These are phyloP conservation scores for Plenodomus tracheiphilus DNA, from an alignment of 2,329 filamentous ascomycete genomes.

Conservation along the genomic window DNA sequence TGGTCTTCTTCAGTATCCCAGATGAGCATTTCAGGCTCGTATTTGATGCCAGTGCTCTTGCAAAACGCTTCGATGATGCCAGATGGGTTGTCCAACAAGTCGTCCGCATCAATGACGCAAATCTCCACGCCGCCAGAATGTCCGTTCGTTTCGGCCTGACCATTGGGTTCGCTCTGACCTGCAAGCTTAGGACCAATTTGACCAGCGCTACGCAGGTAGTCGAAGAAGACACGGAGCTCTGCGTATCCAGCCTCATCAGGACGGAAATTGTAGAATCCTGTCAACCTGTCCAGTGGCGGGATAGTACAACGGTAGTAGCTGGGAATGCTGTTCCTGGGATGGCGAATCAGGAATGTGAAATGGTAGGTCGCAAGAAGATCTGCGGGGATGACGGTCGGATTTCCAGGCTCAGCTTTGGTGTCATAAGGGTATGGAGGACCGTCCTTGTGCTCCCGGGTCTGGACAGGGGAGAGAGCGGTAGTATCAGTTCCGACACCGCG, in stretches of 20 bases:
- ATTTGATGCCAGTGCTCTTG: constrained; percentile 77
- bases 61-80: constrained; percentile 79
- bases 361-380: constrained; percentile 79
- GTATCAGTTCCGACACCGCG: constrained; percentile 62
- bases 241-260: constrained; percentile 86
- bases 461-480: constrained; percentile 38
- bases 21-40: constrained; percentile 73
- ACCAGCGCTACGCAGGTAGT: constrained; percentile 72
- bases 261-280: constrained; percentile 85
- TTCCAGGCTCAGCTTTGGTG: constrained; percentile 65
- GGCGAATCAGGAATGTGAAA: constrained; percentile 95
- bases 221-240: constrained; percentile 84
- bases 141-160: constrained; percentile 33
- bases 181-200: constrained; percentile 71
- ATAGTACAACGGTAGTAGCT: constrained; percentile 94
- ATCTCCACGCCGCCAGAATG: constrained; percentile 61
- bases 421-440: constrained; percentile 61
- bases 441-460: constrained; percentile 25
- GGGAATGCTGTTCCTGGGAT: constrained; percentile 88
- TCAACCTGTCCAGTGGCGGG: constrained; percentile 79
- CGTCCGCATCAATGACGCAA: constrained; percentile 90
- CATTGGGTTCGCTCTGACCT: constrained; percentile 45
- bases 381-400: constrained; percentile 82
- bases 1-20: constrained; percentile 81
- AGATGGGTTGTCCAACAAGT: constrained; percentile 83